These are phyloP conservation scores for Phyllachora maydis DNA, from an alignment of 2,329 filamentous ascomycete species.

Conservation along the genomic window DNA sequence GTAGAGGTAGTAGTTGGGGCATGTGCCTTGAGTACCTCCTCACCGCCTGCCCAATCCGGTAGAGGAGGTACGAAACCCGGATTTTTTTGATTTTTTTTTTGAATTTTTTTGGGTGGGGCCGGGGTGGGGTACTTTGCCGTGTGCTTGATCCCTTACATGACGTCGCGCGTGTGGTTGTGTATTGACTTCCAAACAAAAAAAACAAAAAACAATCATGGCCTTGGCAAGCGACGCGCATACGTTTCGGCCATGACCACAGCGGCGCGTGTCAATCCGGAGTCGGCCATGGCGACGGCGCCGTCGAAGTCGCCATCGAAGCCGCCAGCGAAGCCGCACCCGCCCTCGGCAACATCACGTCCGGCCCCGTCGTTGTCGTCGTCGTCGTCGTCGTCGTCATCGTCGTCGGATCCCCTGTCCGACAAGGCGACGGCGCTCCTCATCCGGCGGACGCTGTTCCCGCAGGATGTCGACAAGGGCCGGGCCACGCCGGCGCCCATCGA, in stretches of 20 bases:
- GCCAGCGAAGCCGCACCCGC: conserved; percentile 1
- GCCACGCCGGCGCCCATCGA: conserved; percentile 42
- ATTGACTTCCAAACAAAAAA: not conserved
- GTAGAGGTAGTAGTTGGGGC: too few relatives aligned
- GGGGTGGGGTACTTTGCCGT: too few relatives aligned
- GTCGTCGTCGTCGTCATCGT: conserved; percentile 7
- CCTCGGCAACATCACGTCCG: conserved; percentile 3
- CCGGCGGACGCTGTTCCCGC: conserved; percentile 65
- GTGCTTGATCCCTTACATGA: too few relatives aligned
- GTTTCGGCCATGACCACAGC: conserved; percentile 1
- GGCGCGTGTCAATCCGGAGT: conserved; percentile 9
- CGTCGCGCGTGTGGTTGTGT: too few relatives aligned
- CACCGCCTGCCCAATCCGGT: too few relatives aligned
- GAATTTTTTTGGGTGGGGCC: too few relatives aligned
- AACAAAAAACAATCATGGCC: not conserved
- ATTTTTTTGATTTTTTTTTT: too few relatives aligned
- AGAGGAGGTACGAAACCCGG: too few relatives aligned
- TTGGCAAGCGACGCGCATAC: not conserved
- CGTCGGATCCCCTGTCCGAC: conserved; percentile 42
- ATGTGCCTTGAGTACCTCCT: too few relatives aligned
- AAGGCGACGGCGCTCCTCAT: conserved; percentile 64
- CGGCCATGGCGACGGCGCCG: conserved; percentile 4
- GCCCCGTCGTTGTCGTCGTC: not conserved
- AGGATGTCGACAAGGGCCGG: conserved; percentile 38
- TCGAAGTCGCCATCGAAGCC: too few relatives aligned